Percentiles rank a stretch among this genome's conserved stretches.
phyloP scores from a whole-genome alignment of 257 asterid species.

The Solanum phureja region DNA sequence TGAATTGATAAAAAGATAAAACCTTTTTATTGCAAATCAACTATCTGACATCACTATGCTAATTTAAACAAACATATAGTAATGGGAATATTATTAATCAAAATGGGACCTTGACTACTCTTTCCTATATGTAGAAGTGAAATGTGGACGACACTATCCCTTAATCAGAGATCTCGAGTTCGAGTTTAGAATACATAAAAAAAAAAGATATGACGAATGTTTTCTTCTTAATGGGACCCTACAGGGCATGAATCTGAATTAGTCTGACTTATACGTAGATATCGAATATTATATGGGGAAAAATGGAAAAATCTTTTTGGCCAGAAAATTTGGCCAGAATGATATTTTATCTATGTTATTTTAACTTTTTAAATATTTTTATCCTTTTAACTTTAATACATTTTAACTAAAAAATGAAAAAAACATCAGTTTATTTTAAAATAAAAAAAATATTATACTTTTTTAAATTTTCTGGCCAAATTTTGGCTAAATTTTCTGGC shows the following conservation, averaged over 20 bases:
- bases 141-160: neutral
- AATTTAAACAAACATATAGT: neutral
- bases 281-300: too few species aligned
- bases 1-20: neutral
- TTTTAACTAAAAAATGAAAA: too few species aligned
- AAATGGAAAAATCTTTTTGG: too few species aligned
- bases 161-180: neutral
- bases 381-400: too few species aligned
- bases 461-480: too few species aligned
- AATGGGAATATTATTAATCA: neutral
- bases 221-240: accelerated
- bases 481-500: too few species aligned
- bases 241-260: neutral
- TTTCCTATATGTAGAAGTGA: neutral
- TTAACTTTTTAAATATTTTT: too few species aligned
- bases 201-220: accelerated
- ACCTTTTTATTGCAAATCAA: neutral
- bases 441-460: too few species aligned
- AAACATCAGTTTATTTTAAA: too few species aligned
- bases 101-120: neutral
- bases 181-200: neutral
- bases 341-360: too few species aligned
- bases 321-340: too few species aligned
- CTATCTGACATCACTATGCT: neutral
- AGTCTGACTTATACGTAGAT: too few species aligned